These are phyloP conservation scores for Pulveroboletus frians DNA, from an alignment of 768 basidiomycete species.

Conservation along the genomic window DNA sequence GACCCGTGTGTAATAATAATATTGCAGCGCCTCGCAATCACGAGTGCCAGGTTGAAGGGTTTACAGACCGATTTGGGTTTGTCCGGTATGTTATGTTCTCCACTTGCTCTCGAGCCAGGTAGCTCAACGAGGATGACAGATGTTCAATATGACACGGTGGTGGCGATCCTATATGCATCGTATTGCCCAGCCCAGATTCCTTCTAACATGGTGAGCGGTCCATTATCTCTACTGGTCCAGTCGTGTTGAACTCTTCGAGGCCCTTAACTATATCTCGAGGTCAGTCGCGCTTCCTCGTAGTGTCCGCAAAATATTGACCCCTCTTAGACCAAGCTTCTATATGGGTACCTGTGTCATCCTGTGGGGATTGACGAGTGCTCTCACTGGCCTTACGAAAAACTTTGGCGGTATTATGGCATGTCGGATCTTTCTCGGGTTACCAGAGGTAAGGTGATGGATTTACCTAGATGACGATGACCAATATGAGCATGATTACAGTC, in stretches of 20 bases:
- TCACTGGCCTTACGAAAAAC: constrained; percentile 57
- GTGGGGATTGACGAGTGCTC: constrained; percentile 60
- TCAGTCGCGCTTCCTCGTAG: constrained; percentile 12
- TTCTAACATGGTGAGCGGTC: constrained; percentile 9
- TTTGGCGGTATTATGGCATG: constrained; percentile 54
- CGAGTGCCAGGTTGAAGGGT: constrained; percentile 46
- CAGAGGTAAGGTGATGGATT: constrained; percentile 39
- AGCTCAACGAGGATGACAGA: constrained; percentile 30
- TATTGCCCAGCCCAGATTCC: constrained; percentile 57
- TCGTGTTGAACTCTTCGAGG: constrained; percentile 28
- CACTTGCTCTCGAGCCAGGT: background rate
- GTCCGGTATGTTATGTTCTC: constrained; percentile 35
- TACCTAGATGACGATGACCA: background rate
- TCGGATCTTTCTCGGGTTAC: constrained; percentile 58
- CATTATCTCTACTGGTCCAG: background rate
- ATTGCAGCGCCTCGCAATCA: constrained; percentile 44
- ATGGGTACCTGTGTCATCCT: constrained; percentile 55
- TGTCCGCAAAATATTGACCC: background rate
- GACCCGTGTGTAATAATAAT: background rate
- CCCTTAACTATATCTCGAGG: constrained; percentile 52
- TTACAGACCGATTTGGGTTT: constrained; percentile 45
- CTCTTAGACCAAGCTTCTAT: constrained; percentile 52
- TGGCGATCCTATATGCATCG: constrained; percentile 55
- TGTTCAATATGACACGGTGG: constrained; percentile 49
- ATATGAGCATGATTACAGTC: constrained; percentile 29